These are phyloP conservation scores for Acanthochlamys bracteata DNA, from an alignment of 106 monocot species.

Conservation along the genomic window DNA sequence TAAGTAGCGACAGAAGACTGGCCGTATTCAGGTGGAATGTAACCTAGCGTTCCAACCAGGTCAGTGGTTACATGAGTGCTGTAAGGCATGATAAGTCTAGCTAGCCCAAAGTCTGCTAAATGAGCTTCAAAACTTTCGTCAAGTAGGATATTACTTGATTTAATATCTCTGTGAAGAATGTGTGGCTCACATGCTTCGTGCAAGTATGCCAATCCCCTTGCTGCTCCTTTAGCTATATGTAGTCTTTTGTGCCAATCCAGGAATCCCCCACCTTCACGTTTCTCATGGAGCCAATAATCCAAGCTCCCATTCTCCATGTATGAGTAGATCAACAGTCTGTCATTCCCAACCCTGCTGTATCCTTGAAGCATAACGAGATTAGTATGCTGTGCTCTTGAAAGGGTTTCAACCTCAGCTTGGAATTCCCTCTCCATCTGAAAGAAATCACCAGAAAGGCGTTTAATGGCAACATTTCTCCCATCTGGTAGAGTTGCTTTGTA, in stretches of 20 bases:
- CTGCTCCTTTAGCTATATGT: slow-evolving; percentile 7
- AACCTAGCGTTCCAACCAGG: slow-evolving; percentile 6
- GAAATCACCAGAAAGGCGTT: slow-evolving; percentile 11
- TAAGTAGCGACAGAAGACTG: slow-evolving; percentile 11
- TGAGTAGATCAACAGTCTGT: slow-evolving; percentile 9
- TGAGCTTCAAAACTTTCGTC: slow-evolving; percentile 6
- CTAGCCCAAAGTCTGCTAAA: slow-evolving; percentile 7
- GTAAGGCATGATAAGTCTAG: slow-evolving; percentile 8
- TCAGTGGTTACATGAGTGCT: slow-evolving; percentile 8
- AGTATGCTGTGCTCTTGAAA: slow-evolving; percentile 9
- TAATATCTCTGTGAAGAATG: slow-evolving; percentile 12
- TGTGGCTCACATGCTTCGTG: slow-evolving; percentile 7
- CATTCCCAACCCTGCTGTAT: slow-evolving; percentile 12
- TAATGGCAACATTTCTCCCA: slow-evolving; percentile 3
- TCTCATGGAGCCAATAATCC: slow-evolving; percentile 12
- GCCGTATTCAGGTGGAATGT: slow-evolving; percentile 11
- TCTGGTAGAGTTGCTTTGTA: slow-evolving; percentile 13
- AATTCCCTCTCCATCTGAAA: slow-evolving; percentile 12
- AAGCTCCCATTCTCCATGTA: slow-evolving; percentile 14
- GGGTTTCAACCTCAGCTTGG: slow-evolving; percentile 11
- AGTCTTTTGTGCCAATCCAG: slow-evolving; percentile 5
- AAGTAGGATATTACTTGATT: slow-evolving; percentile 9
- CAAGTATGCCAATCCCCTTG: slow-evolving; percentile 7
- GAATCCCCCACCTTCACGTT: neutral
- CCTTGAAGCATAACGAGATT: slow-evolving; percentile 11